Evolutionary conservation across 2,329 filamentous ascomycete species (phyloP).

Genomic region (Exophiala mesophila): DNA sequence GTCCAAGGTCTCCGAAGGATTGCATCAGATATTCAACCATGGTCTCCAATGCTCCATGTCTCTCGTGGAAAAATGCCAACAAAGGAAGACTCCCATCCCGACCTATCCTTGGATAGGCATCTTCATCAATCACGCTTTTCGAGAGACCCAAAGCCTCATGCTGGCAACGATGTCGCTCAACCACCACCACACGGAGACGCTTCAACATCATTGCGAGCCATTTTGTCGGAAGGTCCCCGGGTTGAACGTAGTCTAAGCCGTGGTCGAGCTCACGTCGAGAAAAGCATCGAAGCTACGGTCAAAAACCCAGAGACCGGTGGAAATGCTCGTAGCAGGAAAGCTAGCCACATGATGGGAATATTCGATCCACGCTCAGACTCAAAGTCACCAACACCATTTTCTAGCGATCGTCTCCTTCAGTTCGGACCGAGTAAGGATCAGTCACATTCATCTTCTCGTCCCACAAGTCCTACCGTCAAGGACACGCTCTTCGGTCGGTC

Average conservation of each 20-base stretch:
- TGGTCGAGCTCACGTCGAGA: slow-evolving; percentile 50
- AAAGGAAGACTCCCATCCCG: slow-evolving; percentile 1
- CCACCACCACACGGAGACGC: slow-evolving; percentile 20
- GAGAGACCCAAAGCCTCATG: not conserved
- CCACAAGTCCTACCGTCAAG: slow-evolving; percentile 12
- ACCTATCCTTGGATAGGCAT: not conserved
- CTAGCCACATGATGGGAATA: slow-evolving; percentile 60
- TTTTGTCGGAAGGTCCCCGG: slow-evolving; percentile 24
- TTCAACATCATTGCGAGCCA: slow-evolving; percentile 25
- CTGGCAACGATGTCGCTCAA: slow-evolving; percentile 21
- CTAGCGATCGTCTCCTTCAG: slow-evolving; percentile 7
- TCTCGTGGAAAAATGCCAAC: slow-evolving; percentile 11
- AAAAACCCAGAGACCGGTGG: slow-evolving; percentile 51
- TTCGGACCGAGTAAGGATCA: slow-evolving; percentile 2
- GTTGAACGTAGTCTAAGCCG: slow-evolving; percentile 39
- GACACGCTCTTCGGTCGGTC: slow-evolving; percentile 3
- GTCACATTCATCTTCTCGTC: slow-evolving; percentile 10
- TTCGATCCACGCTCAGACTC: slow-evolving; percentile 44
- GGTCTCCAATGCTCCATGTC: slow-evolving; percentile 23
- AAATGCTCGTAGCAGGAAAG: slow-evolving; percentile 59
- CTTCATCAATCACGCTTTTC: not conserved
- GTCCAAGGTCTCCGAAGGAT: slow-evolving; percentile 22
- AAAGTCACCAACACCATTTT: slow-evolving; percentile 3
- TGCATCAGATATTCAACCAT: slow-evolving; percentile 22
- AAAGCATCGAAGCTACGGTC: slow-evolving; percentile 60